A percentile compares a stretch with the other conserved stretches of the same genome.
These are phyloP conservation scores for Baorangia bicolor DNA, from an alignment of 768 basidiomycete species.

Conservation along the genomic window DNA sequence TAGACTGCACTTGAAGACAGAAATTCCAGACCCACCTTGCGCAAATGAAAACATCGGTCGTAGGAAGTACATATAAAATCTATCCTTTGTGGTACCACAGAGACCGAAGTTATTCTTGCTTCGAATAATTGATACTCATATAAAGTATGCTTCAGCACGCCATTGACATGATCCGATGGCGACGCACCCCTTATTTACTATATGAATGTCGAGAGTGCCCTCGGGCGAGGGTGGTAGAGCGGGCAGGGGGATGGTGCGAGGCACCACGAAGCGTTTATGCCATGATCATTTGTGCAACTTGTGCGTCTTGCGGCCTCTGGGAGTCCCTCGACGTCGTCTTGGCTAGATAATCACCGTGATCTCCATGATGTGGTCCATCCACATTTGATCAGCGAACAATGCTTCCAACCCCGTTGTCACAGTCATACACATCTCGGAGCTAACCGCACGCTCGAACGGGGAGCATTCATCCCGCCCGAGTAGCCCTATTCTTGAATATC, in stretches of 20 bases:
- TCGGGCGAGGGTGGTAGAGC: constrained; percentile 9
- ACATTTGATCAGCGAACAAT: constrained; percentile 9
- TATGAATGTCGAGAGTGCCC: constrained; percentile 10
- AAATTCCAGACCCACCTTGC: constrained; percentile 7
- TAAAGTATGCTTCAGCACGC: not conserved
- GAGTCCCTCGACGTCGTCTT: not conserved
- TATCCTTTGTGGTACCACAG: constrained; percentile 8
- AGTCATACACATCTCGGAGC: constrained; percentile 2
- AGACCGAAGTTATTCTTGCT: constrained; percentile 4
- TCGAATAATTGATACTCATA: constrained; percentile 5
- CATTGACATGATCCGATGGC: constrained; percentile 12
- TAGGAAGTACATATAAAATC: constrained; percentile 4
- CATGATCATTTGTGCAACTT: not conserved
- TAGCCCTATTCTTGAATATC: constrained; percentile 4
- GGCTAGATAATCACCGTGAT: constrained; percentile 27
- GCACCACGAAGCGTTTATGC: constrained; percentile 5
- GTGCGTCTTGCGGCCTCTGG: not conserved
- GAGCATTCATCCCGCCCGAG: not conserved
- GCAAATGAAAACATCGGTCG: constrained; percentile 17
- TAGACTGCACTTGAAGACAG: constrained; percentile 4
- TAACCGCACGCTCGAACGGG: constrained; percentile 1
- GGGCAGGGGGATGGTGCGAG: constrained; percentile 6
- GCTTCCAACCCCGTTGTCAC: constrained; percentile 7
- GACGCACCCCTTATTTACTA: constrained; percentile 1
- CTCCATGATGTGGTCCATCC: constrained; percentile 19